Evolutionary conservation across 225 moss, liverwort and hornwort genomes (phyloP), one percentile per base, ranked within the genome.

Genomic region (Neckera pumila): DNA sequence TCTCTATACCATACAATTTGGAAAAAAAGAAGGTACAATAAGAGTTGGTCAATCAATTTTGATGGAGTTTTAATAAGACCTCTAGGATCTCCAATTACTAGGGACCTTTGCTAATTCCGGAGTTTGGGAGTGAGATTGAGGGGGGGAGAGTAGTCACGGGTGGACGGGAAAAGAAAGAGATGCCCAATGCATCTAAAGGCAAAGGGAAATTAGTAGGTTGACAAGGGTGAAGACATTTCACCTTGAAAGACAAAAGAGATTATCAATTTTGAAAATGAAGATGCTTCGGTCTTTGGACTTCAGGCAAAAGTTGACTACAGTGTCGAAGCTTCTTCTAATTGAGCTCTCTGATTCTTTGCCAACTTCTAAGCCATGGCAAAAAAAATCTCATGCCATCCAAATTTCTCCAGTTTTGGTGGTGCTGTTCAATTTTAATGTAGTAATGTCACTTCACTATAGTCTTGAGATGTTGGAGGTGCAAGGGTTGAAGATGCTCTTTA

Each of bases 61-160:
- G 1, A 13, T 23, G 23, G 38, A 38, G 7, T 20, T 38, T 20
- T 69, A 23, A 13, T 69, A 4, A 14, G 14, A 23, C 7, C 3
- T n/a, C 12, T 38, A 38, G 2, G 13, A 38, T 38, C 38, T 69
- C 7, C 1, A 0, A 23, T 2, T 38, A 3, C 13, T 2, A 69
- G 2, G 23, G 13, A 2, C 38, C 12, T 38, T 38, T 69, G 8
- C 7, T 69, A 2, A 69, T 67, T n/a, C 1, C 0, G 1, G 19
- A 36, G 6, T 2, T 0, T 36, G 5, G 6, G 5, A 69, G 23
- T 23, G 22, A 69, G 38, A 22, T n/a, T 0, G 3, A 4, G 2
- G 9, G 12, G 2, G 13, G 1, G 9, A 12, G 7, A 23, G 12
- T 0, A 69, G 3, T 13, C 7, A 38, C 1, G 0, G 0, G 6